Base-by-base conservation (phyloP, 2,329 filamentous ascomycete species). In the Epichloe aotearoae region DNA sequence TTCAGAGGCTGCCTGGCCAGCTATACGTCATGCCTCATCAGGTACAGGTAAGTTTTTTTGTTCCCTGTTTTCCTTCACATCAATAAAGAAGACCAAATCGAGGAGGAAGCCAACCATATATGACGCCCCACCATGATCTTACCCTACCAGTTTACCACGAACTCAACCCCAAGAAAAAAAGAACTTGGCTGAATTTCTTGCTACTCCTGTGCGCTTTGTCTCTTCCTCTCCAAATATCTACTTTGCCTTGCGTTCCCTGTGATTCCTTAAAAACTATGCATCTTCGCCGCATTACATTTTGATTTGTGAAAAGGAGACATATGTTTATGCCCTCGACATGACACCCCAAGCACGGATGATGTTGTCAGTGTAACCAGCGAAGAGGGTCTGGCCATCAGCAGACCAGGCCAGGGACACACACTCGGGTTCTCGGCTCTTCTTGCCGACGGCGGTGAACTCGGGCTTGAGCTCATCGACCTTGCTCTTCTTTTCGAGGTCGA, bases 401-500 rank as follows among this genome's bases (percentile, higher is more conserved):
- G 83, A 88, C 93, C 93, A 98, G 71, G 91, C 91, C 76, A 98
- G 81, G 71, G 82, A 88, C 68, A 98, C 84, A 74, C 91, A 97
- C 84, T 97, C 91, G 65, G 93, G 93, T 76, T 96, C 91, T 71
- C 90, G 84, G 83, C 85, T 89, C 88, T 97, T 97, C 88, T 95
- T 95, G 79, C 90, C 88, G 71, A 89, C 85, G 71, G 89, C 95
- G 69, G 89, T 80, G 80, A 93, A 96, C 74, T 98, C 93, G 63
- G 91, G 91, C 86, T 95, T 96, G 74, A 98, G 84, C 84, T 97
- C 93, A 67, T 97, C 91, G 69, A 97, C 91, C 86, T 96, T 97
- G 86, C 85, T 94, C 90, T 98, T 98, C 90, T 98, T 98, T 88
- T 98, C 93, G 64, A 98, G 84, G 70, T 98, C 93, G 79, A 98